A percentile compares a stretch with the other conserved stretches of the same genome.
Evolutionary conservation across 83 land plant genomes (phyloP).

Genomic region (Isoetes engelmannii): DNA sequence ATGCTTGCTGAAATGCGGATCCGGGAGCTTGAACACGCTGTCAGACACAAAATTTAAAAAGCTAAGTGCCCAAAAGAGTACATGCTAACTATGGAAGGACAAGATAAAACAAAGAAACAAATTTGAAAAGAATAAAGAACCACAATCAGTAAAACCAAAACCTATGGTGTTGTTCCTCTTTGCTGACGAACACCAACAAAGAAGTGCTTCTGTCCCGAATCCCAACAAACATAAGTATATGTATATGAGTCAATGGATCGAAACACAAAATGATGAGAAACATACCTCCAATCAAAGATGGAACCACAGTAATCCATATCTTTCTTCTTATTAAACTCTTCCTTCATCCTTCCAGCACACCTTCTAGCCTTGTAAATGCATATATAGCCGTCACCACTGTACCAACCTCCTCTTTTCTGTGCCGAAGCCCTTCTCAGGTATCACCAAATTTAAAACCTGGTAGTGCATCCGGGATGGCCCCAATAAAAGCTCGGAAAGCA

Average conservation of each 20-base stretch:
- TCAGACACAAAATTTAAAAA: no score
- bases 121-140: no score
- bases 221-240: conserved; percentile 25
- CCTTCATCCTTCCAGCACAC: conserved; percentile 70
- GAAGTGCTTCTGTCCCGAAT: no score
- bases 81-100: no score
- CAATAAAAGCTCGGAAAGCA: conserved; percentile 74
- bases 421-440: conserved; percentile 56
- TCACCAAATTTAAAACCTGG: conserved; percentile 24
- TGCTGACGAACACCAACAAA: no score
- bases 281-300: conserved; percentile 46
- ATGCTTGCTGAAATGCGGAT: no score
- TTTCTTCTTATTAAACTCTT: conserved; percentile 43
- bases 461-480: conserved; percentile 49
- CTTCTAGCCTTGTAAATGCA: conserved; percentile 82
- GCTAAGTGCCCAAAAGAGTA: no score
- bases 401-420: conserved; percentile 74
- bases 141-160: no score
- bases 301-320: conserved; percentile 69
- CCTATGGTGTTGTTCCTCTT: no score
- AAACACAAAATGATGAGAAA: background rate
- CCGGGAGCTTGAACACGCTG: no score
- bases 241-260: background rate
- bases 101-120: no score
- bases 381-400: conserved; percentile 51